Base-by-base conservation (phyloP, 2,329 filamentous ascomycete species). In the Coniochaeta sp. region DNA sequence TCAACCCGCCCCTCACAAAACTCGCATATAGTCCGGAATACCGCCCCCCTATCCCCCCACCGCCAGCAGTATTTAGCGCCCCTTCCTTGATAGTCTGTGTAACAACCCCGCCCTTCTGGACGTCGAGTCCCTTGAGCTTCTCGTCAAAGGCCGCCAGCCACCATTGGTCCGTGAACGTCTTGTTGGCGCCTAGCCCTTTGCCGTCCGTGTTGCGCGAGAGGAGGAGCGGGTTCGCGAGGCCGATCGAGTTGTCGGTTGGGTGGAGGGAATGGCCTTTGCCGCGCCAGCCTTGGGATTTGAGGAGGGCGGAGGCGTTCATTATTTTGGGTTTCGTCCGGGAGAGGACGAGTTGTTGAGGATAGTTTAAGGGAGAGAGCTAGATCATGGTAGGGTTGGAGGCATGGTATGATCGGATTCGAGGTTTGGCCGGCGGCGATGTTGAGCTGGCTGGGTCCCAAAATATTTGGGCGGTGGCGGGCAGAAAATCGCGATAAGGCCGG, bases 91-190 rank as follows among this genome's bases (percentile, higher is more conserved):
- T 65, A 53, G 80, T 78, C 74, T 86, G 71, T 59, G 79, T 69
- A 52, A 82, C 72, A 59, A 74, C 71, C 50, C 82, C 76, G 58
- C 79, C 69, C 57, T 76, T 75, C 22, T 77, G 75, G 1, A 79
- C 83, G 64, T 88, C 86, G 50, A 96, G 77, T 3, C 86, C 87
- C 67, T 94, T 87, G 57, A 96, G 73, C 52, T 91, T 91, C 65
- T 91, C 85, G 69, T 97, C 92, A 60, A 96, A 96, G 10, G 94
- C 94, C 53, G 89, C 86, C 69, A 96, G 78, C 94, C 94, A 99
- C 94, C 94, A 99, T 67, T 96, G 91, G 65, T 96, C 92, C 20
- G 78, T 81, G 56, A 77, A 77, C 56, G 83, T 79, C 53, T 77
- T 75, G 67, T 89, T 90, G 65, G 88, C 84, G 51, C 92, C 92